phyloP scores from a whole-genome alignment of 768 basidiomycete genomes.

The Aureoboletus auriporus region DNA sequence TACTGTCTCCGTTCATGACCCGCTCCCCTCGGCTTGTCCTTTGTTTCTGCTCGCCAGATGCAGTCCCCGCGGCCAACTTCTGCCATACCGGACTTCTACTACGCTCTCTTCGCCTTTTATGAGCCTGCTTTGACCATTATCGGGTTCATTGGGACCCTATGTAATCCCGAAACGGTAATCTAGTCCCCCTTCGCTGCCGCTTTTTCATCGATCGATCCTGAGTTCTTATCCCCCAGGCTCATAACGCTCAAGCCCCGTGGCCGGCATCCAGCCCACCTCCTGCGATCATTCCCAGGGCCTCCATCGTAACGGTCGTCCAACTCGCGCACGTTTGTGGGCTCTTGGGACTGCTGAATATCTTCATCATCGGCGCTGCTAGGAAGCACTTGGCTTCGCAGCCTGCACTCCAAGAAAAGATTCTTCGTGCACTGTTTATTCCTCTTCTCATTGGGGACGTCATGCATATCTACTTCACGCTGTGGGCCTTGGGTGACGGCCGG shows the following conservation, averaged over 20 bases:
- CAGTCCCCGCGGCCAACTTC: slow-evolving; percentile 38
- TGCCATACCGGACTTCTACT: slow-evolving; percentile 71
- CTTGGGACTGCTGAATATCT: slow-evolving; percentile 66
- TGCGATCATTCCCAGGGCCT: slow-evolving; percentile 50
- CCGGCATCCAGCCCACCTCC: slow-evolving; percentile 44
- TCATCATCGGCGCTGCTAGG: slow-evolving; percentile 58
- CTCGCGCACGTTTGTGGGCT: slow-evolving; percentile 77
- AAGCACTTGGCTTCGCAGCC: slow-evolving; percentile 55
- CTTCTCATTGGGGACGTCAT: slow-evolving; percentile 66
- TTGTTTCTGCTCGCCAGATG: slow-evolving; percentile 28
- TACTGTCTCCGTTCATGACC: no score
- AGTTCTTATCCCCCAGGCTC: slow-evolving; percentile 40
- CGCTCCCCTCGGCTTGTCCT: no score
- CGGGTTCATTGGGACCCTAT: slow-evolving; percentile 63
- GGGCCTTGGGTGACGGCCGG: slow-evolving; percentile 69
- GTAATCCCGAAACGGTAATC: slow-evolving; percentile 62
- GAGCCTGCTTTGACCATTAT: slow-evolving; percentile 64
- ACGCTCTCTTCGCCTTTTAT: slow-evolving; percentile 67
- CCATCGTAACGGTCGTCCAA: slow-evolving; percentile 67
- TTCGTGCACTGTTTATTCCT: slow-evolving; percentile 58
- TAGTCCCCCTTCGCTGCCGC: not conserved
- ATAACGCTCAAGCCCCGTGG: slow-evolving; percentile 78
- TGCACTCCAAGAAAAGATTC: slow-evolving; percentile 69
- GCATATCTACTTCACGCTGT: slow-evolving; percentile 65
- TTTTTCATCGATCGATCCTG: not conserved